Percentiles rank a stretch among this genome's conserved stretches.
These are phyloP conservation scores for Mallotus japonicus DNA, from an alignment of 441 rosid species.

Conservation along the genomic window DNA sequence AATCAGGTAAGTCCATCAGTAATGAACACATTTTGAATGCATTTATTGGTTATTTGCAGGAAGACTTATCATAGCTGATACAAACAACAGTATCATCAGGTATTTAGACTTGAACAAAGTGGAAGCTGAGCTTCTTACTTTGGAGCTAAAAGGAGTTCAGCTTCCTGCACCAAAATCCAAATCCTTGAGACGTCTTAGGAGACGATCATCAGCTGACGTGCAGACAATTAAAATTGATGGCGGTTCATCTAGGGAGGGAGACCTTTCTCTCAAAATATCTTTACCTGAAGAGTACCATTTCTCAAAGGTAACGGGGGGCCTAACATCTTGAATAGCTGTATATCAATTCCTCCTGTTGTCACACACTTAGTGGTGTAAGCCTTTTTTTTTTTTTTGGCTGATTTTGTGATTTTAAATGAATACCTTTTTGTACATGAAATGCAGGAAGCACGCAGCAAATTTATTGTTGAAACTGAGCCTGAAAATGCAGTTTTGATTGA, in stretches of 20 bases:
- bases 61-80: conserved; percentile 79
- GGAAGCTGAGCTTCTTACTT: conserved; percentile 58
- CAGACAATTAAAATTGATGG: conserved; percentile 55
- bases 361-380: conserved; percentile 8
- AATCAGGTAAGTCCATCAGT: neutral
- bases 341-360: neutral
- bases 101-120: conserved; percentile 61
- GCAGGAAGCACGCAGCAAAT: conserved; percentile 90
- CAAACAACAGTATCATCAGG: conserved; percentile 81
- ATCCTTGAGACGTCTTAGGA: conserved; percentile 71
- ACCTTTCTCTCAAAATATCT: conserved; percentile 60
- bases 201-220: conserved; percentile 70
- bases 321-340: conserved; percentile 1
- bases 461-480: conserved; percentile 69
- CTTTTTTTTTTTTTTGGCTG: neutral
- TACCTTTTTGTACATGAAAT: conserved; percentile 14
- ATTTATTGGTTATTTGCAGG: conserved; percentile 45
- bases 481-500: conserved; percentile 51
- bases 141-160: conserved; percentile 86
- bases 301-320: conserved; percentile 63
- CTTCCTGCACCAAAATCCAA: conserved; percentile 64
- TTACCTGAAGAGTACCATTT: conserved; percentile 79
- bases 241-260: conserved; percentile 62
- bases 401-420: neutral
- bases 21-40: neutral